These are phyloP conservation scores for Suillus weaverae DNA, from an alignment of 768 basidiomycete species.

Conservation along the genomic window DNA sequence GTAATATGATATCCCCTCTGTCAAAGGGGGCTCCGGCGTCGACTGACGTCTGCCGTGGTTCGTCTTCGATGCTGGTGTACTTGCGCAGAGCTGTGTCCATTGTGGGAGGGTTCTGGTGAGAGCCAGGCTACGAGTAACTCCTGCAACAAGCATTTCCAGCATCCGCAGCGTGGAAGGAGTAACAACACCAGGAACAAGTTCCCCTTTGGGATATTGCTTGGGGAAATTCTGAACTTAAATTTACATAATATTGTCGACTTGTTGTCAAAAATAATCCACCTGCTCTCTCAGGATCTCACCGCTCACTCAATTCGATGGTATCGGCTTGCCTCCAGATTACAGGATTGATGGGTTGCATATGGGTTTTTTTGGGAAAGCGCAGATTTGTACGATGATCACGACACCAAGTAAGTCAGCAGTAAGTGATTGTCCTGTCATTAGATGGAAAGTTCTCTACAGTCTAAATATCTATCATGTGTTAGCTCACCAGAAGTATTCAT, in stretches of 20 bases:
- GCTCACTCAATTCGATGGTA: not conserved
- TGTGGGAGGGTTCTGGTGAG: slow-evolving; percentile 8
- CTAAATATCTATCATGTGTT: not conserved
- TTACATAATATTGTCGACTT: not conserved
- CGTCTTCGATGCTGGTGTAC: slow-evolving; percentile 4
- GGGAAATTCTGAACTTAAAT: not conserved
- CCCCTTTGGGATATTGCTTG: not conserved
- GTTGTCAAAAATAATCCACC: not conserved
- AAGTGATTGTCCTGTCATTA: not conserved
- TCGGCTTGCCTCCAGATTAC: not conserved
- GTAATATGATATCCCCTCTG: slow-evolving; percentile 54
- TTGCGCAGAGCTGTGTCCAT: not conserved
- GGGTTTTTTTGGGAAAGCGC: not conserved
- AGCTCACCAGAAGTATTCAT: not conserved
- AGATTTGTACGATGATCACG: not conserved
- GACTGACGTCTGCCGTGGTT: slow-evolving; percentile 16
- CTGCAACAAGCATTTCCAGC: slow-evolving; percentile 1
- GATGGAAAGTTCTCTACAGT: not conserved
- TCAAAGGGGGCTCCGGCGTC: slow-evolving; percentile 46
- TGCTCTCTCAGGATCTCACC: not conserved
- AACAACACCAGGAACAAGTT: not conserved
- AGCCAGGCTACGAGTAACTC: not conserved
- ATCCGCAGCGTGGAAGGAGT: not conserved
- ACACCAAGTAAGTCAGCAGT: not conserved
- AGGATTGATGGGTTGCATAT: not conserved